Evolutionary conservation across 306 rosid species (phyloP).

Genomic region (Prinsepia uniflora): DNA sequence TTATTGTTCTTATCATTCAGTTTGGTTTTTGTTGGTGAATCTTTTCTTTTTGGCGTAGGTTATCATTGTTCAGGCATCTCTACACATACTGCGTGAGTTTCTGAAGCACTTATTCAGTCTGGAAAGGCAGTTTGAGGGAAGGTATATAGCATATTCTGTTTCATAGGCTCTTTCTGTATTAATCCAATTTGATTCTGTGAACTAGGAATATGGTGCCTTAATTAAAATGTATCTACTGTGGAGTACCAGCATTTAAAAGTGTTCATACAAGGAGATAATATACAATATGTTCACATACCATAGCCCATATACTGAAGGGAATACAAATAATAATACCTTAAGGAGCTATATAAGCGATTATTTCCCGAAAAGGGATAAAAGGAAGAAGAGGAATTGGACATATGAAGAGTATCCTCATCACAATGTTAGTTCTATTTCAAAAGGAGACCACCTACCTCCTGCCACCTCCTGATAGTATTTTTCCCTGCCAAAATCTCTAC

Average conservation of each 20-base stretch:
- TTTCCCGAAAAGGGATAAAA: not conserved
- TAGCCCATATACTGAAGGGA: not conserved
- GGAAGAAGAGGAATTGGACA: not conserved
- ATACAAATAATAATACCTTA: not conserved
- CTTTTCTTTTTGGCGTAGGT: slow-evolving; percentile 44
- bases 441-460: no score
- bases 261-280: not conserved
- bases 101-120: slow-evolving; percentile 54
- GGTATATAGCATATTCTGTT: slow-evolving; percentile 41
- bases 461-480: no score
- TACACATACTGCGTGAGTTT: slow-evolving; percentile 54
- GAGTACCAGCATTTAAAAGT: not conserved
- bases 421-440: no score
- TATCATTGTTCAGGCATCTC: slow-evolving; percentile 60
- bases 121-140: slow-evolving; percentile 46
- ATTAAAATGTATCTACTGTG: not conserved
- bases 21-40: slow-evolving; percentile 20
- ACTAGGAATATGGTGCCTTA: not conserved
- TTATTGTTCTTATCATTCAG: slow-evolving; percentile 13
- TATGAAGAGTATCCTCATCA: not conserved
- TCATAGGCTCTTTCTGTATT: not conserved
- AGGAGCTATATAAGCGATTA: not conserved
- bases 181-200: not conserved
- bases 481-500: no score
- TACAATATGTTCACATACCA: not conserved